Percentiles rank a stretch among this genome's conserved stretches.
Conservation (phyloP, 2,329 filamentous ascomycete species). For the Furcasterigmium sp. region DNA sequence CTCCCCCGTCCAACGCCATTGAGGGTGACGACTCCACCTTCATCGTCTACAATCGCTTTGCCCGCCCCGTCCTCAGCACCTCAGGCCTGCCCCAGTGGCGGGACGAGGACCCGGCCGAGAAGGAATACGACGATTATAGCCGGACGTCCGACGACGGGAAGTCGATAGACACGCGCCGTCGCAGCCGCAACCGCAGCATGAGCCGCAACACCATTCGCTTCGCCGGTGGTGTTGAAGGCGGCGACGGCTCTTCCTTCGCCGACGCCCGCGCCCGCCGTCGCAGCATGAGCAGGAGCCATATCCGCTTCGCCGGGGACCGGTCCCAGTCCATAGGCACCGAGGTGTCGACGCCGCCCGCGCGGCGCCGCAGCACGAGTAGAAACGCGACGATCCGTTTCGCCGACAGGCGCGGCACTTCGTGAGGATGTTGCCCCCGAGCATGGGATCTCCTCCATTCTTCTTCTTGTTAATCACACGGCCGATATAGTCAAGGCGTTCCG, state of each 20-base stretch:
- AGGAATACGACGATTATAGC: not conserved
- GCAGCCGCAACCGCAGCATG: not conserved
- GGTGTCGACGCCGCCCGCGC: not conserved
- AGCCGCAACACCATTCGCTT: not conserved
- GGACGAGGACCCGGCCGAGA: not conserved
- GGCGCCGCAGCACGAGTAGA: not conserved
- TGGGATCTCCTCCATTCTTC: too few relatives aligned
- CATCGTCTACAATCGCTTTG: slow-evolving; percentile 44
- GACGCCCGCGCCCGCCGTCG: not conserved
- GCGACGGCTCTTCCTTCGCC: not conserved
- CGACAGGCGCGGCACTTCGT: not conserved
- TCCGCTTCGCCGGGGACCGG: not conserved
- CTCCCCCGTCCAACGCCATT: slow-evolving; percentile 32
- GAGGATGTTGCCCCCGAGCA: too few relatives aligned
- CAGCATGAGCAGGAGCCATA: not conserved
- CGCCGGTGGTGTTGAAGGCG: not conserved
- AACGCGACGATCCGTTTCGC: not conserved
- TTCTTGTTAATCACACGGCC: too few relatives aligned
- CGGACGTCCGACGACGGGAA: not conserved
- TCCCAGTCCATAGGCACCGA: not conserved
- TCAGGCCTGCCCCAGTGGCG: not conserved
- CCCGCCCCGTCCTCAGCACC: slow-evolving; percentile 21
- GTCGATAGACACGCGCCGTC: too few relatives aligned
- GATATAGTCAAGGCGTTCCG: not conserved
- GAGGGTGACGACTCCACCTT: slow-evolving; percentile 29